phyloP scores from a whole-genome alignment of 2,329 filamentous ascomycete species.

The Fusarium ramigenum region DNA sequence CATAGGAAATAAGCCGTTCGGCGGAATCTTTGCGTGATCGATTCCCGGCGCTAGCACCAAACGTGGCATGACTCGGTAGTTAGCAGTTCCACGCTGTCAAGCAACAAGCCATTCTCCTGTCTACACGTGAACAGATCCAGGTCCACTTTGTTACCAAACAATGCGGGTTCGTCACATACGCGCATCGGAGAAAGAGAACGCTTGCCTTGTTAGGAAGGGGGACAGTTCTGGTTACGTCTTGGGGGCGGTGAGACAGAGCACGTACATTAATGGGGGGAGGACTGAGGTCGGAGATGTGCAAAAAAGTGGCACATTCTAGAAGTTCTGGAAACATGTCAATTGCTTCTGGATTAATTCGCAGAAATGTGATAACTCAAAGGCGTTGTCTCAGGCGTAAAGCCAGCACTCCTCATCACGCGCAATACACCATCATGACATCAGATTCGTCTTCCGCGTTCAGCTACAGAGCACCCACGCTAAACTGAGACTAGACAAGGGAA shows the following conservation, averaged over 20 bases:
- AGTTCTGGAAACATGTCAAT: not conserved
- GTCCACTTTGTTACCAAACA: not conserved
- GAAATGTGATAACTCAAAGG: not conserved
- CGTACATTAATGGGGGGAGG: too few relatives aligned
- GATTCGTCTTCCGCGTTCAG: not conserved
- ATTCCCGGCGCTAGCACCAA: not conserved
- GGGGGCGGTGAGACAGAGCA: constrained; percentile 1
- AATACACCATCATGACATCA: not conserved
- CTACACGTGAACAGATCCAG: not conserved
- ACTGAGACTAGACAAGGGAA: not conserved
- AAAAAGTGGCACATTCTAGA: constrained; percentile 4
- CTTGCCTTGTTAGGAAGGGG: not conserved
- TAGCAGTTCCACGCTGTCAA: not conserved
- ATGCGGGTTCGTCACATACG: not conserved
- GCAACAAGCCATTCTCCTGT: constrained; percentile 5
- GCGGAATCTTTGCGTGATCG: not conserved
- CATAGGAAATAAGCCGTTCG: not conserved
- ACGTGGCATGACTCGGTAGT: not conserved
- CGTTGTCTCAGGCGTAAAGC: not conserved
- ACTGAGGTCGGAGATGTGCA: not conserved
- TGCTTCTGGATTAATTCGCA: not conserved
- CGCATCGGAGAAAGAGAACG: not conserved
- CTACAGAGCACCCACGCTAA: not conserved
- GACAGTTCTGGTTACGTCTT: not conserved
- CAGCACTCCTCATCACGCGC: not conserved